Base-by-base conservation (phyloP, 495 filamentous ascomycete genomes). In the Penicillium manginii region DNA sequence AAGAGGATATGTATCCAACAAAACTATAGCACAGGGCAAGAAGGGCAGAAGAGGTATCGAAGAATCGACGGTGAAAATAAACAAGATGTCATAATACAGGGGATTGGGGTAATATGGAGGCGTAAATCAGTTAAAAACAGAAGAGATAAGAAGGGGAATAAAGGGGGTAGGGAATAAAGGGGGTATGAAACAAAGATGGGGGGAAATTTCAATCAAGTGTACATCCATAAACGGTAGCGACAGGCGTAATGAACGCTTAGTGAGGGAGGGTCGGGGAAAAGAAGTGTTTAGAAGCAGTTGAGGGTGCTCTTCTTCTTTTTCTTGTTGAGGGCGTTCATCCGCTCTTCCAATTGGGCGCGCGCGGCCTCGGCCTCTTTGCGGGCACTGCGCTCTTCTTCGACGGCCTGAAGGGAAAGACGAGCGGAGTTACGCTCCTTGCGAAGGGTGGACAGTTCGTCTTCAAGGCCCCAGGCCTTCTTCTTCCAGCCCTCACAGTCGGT, bases 241-340 rank as follows among this genome's bases (percentile, higher is more conserved):
- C 55, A 59, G 63, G 43, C 32, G 48, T 58, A 55, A 62, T 52
- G 31, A 58, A 60, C 39, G 31, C 49, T 54, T 33, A 42, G 50
- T 42, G 35, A 43, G 31, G 2, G 23, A 33, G 33, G 18, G 23
- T 49, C 29, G 32, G 37, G 55, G 50, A 35, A 32, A 26, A 40
- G 43, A 59, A 37, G 32, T 0, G 39, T 35, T 56, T 70, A 98
- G 77, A 98, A 98, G 81, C 94, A 98, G 78, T 96, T 97, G 66
- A 98, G 86, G 31, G 88, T 91, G 68, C 91, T 89, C 86, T 94
- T 94, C 86, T 97, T 96, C 81, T 93, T 96, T 78, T 92, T 92
- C 72, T 84, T 86, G 70, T 86, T 89, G 67, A 96, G 86, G n/a
- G 86, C 88, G 57, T 89, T 88, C 93, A 98, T 97, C 12, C 92